Conservation (phyloP, 768 basidiomycete genomes). For the Hygrocybe punicea region DNA sequence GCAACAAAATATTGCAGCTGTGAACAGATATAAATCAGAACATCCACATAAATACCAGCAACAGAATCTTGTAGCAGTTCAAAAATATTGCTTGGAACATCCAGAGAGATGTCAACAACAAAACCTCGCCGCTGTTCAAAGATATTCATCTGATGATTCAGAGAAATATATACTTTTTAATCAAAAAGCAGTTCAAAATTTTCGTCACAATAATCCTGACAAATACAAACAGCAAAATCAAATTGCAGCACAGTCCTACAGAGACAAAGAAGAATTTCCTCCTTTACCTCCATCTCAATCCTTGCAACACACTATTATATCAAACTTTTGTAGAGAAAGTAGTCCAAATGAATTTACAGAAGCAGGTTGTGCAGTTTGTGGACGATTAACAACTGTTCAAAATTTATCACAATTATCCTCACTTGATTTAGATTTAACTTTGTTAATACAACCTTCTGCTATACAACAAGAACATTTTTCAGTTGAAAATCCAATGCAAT, state of each 20-base stretch:
- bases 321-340: not conserved
- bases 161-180: too few species aligned
- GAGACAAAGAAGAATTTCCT: not conserved
- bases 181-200: too few species aligned
- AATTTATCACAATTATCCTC: not conserved
- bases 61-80: too few species aligned
- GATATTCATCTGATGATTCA: too few species aligned
- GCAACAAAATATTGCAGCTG: too few species aligned
- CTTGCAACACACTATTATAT: not conserved
- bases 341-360: not conserved
- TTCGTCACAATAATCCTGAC: too few species aligned
- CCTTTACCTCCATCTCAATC: not conserved
- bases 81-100: too few species aligned
- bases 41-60: too few species aligned
- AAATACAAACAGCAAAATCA: not conserved
- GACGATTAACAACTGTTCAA: not conserved
- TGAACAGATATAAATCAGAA: too few species aligned
- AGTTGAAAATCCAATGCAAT: not conserved
- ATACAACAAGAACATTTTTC: not conserved
- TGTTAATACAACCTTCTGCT: not conserved
- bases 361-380: not conserved
- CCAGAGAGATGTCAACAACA: too few species aligned
- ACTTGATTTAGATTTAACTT: not conserved
- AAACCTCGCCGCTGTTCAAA: too few species aligned
- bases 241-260: not conserved